Base-by-base conservation (phyloP, 352 stramenopile genomes). In the Phytophthora pini region DNA sequence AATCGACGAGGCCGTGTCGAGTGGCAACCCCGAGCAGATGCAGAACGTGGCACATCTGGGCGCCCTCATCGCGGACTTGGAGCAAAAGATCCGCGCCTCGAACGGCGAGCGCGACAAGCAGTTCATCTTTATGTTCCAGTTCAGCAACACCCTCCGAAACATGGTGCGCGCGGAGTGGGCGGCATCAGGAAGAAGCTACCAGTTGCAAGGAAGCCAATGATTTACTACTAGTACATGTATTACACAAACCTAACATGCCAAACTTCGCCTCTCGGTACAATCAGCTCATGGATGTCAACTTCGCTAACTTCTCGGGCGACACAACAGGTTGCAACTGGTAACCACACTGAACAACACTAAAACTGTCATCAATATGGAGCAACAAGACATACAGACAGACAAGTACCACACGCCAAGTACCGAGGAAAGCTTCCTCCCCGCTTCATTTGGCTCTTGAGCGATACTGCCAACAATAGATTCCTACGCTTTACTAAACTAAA, bases 61-160 rank as follows among this genome's bases (percentile, higher is more conserved):
- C 20, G 62, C 70, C 29, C 49, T 73, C 26, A 82, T 87, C 38
- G 54, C 72, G 7, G 55, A 71, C 4, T 41, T 72, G 20, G 70
- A 90, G 57, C 52, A 51, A 40, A 67, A 78, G 43, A 73, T 84
- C 36, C 46, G 40, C n/a, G 20, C 45, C 13, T 58, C 57, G 13
- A 78, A 73, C 26, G 46, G 46, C 2, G 75, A 88, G 31, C 77
- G 82, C 9, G 76, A 86, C 64, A 74, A 67, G 47, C 77, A 90
- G 66, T 87, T 90, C 43, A 70, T 76, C 27, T 76, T 86, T 65
- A 88, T 90, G 79, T 80, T 86, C 54, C 78, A 87, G 71, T 90
- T 82, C 68, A 87, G 75, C 60, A 48, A 65, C 17, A 53, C 64
- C 10, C 51, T 89, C 20, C 74, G 78, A 55, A 59, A 56, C 27